phyloP scores from a whole-genome alignment of 441 rosid genomes.

The Populus hybrid region DNA sequence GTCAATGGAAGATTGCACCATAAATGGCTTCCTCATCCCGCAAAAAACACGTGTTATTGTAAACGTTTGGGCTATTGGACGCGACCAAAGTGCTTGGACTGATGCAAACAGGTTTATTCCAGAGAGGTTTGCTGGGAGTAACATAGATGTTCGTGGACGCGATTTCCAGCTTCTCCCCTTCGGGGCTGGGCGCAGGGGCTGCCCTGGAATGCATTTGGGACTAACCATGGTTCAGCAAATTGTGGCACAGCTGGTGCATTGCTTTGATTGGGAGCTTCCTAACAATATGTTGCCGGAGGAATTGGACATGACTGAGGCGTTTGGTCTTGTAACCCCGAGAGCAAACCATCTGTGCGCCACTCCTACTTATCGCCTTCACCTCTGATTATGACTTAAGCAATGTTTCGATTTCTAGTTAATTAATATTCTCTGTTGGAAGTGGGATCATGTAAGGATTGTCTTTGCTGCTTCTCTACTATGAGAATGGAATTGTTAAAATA shows the following conservation, averaged over 20 bases:
- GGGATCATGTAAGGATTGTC: too few species aligned
- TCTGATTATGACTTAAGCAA: not conserved
- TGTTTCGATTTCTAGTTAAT: too few species aligned
- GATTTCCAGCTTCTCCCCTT: conserved; percentile 46
- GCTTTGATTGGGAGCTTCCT: conserved; percentile 63
- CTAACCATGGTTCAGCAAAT: conserved; percentile 32
- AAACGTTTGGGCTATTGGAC: conserved; percentile 34
- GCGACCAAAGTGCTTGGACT: conserved; percentile 31
- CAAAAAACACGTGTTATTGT: conserved; percentile 25
- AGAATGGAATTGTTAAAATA: too few species aligned
- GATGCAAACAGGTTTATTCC: conserved; percentile 30
- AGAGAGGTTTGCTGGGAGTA: conserved; percentile 30
- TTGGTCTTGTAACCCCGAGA: conserved; percentile 41
- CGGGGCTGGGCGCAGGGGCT: conserved; percentile 57
- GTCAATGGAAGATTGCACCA: conserved; percentile 26
- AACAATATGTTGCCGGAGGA: conserved; percentile 25
- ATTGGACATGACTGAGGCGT: conserved; percentile 52
- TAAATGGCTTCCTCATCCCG: conserved; percentile 35
- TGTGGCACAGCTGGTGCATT: conserved; percentile 57
- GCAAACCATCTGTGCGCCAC: conserved; percentile 39
- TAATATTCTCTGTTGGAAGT: too few species aligned
- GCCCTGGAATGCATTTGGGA: conserved; percentile 61
- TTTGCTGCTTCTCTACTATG: too few species aligned
- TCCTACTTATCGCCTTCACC: conserved; percentile 44
- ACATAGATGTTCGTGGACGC: conserved; percentile 42